Evolutionary conservation across 768 basidiomycete genomes (phyloP), one percentile per base, ranked within the genome.

Genomic region (Boletus reticuloceps): DNA sequence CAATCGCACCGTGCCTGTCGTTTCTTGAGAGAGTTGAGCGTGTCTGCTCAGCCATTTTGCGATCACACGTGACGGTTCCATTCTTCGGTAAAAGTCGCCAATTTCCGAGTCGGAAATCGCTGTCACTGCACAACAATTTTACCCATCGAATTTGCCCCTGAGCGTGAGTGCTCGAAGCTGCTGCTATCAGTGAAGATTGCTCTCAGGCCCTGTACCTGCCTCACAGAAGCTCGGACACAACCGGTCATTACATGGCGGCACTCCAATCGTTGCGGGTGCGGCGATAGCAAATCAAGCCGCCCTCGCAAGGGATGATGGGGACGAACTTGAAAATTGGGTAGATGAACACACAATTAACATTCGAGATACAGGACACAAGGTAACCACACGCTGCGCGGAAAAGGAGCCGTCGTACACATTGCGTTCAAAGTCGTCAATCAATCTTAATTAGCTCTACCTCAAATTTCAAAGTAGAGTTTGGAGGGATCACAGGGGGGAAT

Each of bases 371-470:
- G 43, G 51, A 69, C 54, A 72, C 45, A 69, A 48, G 47, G 50
- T 54, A 67, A 53, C 42, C 59, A 57, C 49, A 64, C 44, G 58
- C 43, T 44, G 51, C 50, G 37, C 44, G 45, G 60, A 53, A 56
- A 48, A 49, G 54, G 51, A 51, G 48, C 44, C 25, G 56, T 58
- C 61, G 47, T 71, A 67, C 54, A 64, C 37, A 49, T 63, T 44
- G 58, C 20, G 48, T 58, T 49, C 45, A 51, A 56, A 20, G 39
- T 60, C 48, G 50, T 72, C 66, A 75, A 63, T 75, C 84, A 75
- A 94, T 91, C 69, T 80, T 76, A 54, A 93, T 58, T 46, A 95
- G 78, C 73, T 94, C 89, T 50, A 95, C 89, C 72, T 92, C 90
- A 65, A 94, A 94, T 57, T 72, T 79, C 69, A 95, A 79, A 13